phyloP scores from a whole-genome alignment of 2,329 filamentous ascomycete species.

The Xylariaceae sp. region DNA sequence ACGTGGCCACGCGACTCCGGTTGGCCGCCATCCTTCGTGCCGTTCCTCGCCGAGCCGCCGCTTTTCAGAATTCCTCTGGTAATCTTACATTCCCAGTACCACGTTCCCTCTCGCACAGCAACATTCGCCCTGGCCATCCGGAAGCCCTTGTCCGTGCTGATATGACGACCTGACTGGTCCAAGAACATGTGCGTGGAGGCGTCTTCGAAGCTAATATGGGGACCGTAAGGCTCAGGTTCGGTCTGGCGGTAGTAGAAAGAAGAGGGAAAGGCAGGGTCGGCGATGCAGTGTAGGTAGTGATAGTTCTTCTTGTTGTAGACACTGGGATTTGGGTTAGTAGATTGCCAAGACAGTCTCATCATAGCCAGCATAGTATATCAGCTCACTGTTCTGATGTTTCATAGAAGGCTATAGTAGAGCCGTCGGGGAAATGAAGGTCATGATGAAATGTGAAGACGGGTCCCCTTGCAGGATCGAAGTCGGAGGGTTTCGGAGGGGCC shows the following conservation, averaged over 20 bases:
- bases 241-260: constrained; percentile 86
- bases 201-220: constrained; percentile 90
- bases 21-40: constrained; percentile 39
- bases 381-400: constrained; percentile 61
- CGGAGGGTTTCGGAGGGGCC: constrained; percentile 55
- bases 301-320: constrained; percentile 67
- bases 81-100: constrained; percentile 93
- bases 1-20: constrained; percentile 56
- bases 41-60: constrained; percentile 39
- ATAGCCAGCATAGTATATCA: background rate
- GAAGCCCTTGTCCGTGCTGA: constrained; percentile 90
- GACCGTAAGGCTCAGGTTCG: constrained; percentile 74
- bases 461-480: constrained; percentile 55
- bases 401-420: constrained; percentile 51
- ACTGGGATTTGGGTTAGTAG: constrained; percentile 31
- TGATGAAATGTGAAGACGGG: constrained; percentile 54
- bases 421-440: constrained; percentile 44
- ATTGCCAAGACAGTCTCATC: background rate
- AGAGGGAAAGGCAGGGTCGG: constrained; percentile 79
- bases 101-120: constrained; percentile 78
- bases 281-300: constrained; percentile 85
- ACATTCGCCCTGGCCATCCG: constrained; percentile 88
- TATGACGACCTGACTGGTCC: constrained; percentile 64
- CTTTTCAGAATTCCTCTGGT: constrained; percentile 54
- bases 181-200: constrained; percentile 80